A percentile compares a stretch with the other conserved stretches of the same genome.
These are phyloP conservation scores for Mucor indicus DNA, from an alignment of 371 early-diverging fungal genomes.

Conservation along the genomic window DNA sequence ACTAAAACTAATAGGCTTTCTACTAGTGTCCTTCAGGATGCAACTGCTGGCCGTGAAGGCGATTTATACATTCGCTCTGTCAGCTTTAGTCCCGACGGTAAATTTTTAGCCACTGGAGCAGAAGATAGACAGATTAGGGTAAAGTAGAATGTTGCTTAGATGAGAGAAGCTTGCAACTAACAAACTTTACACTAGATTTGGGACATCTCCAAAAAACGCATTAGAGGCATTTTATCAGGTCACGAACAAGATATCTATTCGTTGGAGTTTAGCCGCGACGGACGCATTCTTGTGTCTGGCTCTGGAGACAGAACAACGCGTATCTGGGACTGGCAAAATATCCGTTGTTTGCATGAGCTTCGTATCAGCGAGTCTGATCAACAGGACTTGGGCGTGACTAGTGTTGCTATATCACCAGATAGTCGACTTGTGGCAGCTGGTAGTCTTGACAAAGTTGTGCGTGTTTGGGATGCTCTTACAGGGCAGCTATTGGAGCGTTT, in stretches of 20 bases:
- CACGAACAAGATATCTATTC: slow-evolving; percentile 95
- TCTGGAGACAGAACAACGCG: slow-evolving; percentile 89
- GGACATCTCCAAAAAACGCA: slow-evolving; percentile 66
- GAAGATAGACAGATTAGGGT: slow-evolving; percentile 94
- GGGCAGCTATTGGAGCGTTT: slow-evolving; percentile 78
- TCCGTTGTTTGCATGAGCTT: slow-evolving; percentile 68
- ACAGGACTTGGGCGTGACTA: slow-evolving; percentile 93
- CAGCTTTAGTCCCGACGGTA: slow-evolving; percentile 94
- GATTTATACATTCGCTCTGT: slow-evolving; percentile 96
- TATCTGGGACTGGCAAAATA: slow-evolving; percentile 82
- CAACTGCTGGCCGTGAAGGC: slow-evolving; percentile 63
- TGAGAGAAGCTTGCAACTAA: neutral
- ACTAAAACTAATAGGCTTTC: neutral
- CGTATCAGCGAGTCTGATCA: slow-evolving; percentile 70
- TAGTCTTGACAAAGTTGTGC: slow-evolving; percentile 85
- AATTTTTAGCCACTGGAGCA: slow-evolving; percentile 93
- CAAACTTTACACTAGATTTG: slow-evolving; percentile 62
- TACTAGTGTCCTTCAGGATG: slow-evolving; percentile 73
- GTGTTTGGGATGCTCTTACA: slow-evolving; percentile 83
- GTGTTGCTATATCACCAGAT: slow-evolving; percentile 84
- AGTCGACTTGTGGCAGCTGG: slow-evolving; percentile 71
- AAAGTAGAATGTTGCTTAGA: slow-evolving; percentile 7
- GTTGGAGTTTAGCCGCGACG: slow-evolving; percentile 90
- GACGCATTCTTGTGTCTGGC: slow-evolving; percentile 86
- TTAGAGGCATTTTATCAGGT: slow-evolving; percentile 68